phyloP scores from a whole-genome alignment of 768 basidiomycete genomes.

The Kondoa subrosea region DNA sequence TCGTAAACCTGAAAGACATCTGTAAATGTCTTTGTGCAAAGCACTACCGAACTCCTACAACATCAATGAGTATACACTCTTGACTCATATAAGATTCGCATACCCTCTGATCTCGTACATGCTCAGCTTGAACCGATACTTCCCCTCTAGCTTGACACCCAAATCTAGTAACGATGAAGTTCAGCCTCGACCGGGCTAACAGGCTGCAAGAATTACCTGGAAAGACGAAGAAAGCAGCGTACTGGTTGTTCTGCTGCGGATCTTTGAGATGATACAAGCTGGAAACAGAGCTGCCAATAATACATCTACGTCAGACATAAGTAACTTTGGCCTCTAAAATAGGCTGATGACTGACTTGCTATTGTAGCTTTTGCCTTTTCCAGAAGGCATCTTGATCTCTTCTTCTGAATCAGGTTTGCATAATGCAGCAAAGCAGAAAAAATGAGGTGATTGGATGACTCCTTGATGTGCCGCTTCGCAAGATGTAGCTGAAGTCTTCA shows the following conservation, averaged over 20 bases:
- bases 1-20: neutral
- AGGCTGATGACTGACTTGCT: constrained; percentile 2
- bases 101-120: constrained; percentile 5
- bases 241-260: neutral
- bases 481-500: neutral
- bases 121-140: constrained; percentile 6
- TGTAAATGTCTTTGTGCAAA: neutral
- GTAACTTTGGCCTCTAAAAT: neutral
- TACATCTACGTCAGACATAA: neutral
- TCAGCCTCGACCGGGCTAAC: neutral
- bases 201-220: neutral
- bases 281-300: constrained; percentile 1
- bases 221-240: constrained; percentile 4
- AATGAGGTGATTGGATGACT: constrained; percentile 16
- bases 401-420: constrained; percentile 14
- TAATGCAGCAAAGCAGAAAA: constrained; percentile 19
- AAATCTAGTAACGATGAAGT: neutral
- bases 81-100: neutral
- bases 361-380: constrained; percentile 2
- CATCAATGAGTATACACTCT: neutral
- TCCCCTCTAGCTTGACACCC: neutral
- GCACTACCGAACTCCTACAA: neutral
- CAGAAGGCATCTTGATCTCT: constrained; percentile 7
- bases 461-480: neutral
- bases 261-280: neutral